These are phyloP conservation scores for Sechiopsis laciniata DNA, from an alignment of 306 rosid species.

Conservation along the genomic window DNA sequence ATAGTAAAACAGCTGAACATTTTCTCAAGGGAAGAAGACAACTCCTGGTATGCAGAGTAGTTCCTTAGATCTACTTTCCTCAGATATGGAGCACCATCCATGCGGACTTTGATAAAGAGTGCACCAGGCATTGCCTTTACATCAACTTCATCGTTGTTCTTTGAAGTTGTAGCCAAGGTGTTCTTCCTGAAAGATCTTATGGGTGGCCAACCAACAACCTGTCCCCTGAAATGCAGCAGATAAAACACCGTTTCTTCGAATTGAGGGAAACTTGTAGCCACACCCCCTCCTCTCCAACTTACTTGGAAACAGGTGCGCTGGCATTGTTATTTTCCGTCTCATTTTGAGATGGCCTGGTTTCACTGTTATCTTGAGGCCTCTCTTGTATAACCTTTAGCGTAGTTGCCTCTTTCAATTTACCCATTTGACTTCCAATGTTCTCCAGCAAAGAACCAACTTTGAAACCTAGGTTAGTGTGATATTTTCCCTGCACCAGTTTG, in stretches of 20 bases:
- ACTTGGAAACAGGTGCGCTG: constrained; percentile 71
- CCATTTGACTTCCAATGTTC: constrained; percentile 43
- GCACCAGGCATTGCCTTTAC: constrained; percentile 53
- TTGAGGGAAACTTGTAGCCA: constrained; percentile 15
- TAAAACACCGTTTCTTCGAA: constrained; percentile 27
- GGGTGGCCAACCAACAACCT: constrained; percentile 95
- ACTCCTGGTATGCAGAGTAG: constrained; percentile 57
- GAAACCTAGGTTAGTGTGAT: constrained; percentile 43
- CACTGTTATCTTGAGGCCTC: constrained; percentile 42
- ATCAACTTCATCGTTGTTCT: constrained; percentile 56
- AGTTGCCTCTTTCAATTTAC: constrained; percentile 41
- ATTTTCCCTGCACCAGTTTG: constrained; percentile 50
- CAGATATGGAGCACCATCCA: constrained; percentile 92
- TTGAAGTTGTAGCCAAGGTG: constrained; percentile 54
- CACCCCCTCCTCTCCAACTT: constrained; percentile 26
- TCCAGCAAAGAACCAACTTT: constrained; percentile 47
- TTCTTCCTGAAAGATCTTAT: constrained; percentile 75
- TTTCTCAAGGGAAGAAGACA: constrained; percentile 74
- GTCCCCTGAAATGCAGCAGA: constrained; percentile 54
- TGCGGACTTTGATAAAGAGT: constrained; percentile 69
- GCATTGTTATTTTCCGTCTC: constrained; percentile 42
- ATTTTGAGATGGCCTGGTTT: constrained; percentile 37
- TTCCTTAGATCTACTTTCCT: constrained; percentile 73
- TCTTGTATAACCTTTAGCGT: constrained; percentile 40
- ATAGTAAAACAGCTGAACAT: constrained; percentile 80